Base-by-base conservation (phyloP, 306 rosid genomes). In the Citrullus mucosospermus region DNA sequence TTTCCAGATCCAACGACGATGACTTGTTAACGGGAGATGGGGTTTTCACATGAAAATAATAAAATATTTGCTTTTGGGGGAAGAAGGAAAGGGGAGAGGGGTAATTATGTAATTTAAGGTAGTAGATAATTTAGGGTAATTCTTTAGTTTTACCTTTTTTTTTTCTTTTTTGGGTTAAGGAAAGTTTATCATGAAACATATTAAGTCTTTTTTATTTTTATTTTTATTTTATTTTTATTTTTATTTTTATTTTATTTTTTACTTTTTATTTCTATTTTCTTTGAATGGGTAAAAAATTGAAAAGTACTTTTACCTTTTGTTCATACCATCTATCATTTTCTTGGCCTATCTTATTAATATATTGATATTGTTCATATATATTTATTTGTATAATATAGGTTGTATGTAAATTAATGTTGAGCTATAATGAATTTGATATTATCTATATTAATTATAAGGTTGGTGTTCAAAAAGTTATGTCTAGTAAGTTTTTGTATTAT, bases 11-110 rank as follows among this genome's bases (percentile, higher is more conserved):
- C 73, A 81, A 63, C 17, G 54, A 75, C 54, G 79, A 41, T 36
- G 82, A 80, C 7, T 55, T 72, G 72, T 90, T 78, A 55, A 84
- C 79, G 53, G 32, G 72, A 70, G 78, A 73, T 69, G 85, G 82
- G 68, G 83, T 65, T 53, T 59, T 83, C 51, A 56, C 78, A 43
- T 84, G 82, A 75, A 71, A 36, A 15, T 2, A 30, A 7, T 3
- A 4, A 28, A 5, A 13, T 1, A 85, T 39, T 22, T 80, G 14
- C 20, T 81, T 48, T 71, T 71, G 44, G 78, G 43, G 17, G 14
- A 53, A 17, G 14, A 15, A 6, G 57, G 16, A 53, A 53, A 53
- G 14, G 39, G 25, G 4, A 10, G 57, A 70, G 57, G 79, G 55
- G 68, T 36, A 77, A 59, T 59, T 59, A 63, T 78, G 74, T 78